Conservation (phyloP, 441 rosid species). For the Aquilaria agallochum region DNA sequence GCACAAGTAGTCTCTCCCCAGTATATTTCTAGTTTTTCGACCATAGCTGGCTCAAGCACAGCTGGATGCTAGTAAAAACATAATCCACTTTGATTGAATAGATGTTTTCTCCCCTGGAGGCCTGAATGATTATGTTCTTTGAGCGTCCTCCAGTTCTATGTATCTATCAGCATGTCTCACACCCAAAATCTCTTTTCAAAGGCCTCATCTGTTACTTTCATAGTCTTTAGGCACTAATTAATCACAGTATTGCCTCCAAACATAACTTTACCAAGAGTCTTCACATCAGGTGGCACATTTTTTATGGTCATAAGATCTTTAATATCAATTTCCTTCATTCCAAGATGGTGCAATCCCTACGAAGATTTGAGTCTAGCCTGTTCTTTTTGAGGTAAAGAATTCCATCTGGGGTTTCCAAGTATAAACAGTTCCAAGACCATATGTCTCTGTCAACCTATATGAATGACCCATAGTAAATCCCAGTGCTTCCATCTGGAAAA, state of each 20-base stretch:
- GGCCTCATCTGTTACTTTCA: constrained; percentile 10
- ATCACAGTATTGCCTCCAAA: constrained; percentile 19
- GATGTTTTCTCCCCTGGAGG: constrained; percentile 19
- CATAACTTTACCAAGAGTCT: constrained; percentile 19
- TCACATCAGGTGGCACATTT: constrained; percentile 16
- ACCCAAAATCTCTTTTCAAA: constrained; percentile 18
- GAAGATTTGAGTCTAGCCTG: constrained; percentile 13
- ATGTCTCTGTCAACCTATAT: constrained; percentile 19
- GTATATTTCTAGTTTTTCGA: constrained; percentile 16
- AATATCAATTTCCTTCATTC: constrained; percentile 17
- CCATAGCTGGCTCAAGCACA: constrained; percentile 20
- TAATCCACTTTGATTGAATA: constrained; percentile 19
- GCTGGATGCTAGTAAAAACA: constrained; percentile 13
- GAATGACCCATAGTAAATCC: constrained; percentile 13
- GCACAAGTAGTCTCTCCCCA: constrained; percentile 22
- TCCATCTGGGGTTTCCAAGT: constrained; percentile 22
- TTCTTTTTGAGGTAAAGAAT: constrained; percentile 10
- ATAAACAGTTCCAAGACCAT: constrained; percentile 17
- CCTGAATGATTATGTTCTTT: constrained; percentile 13
- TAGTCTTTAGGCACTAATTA: constrained; percentile 14
- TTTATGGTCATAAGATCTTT: constrained; percentile 19
- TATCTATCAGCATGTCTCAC: constrained; percentile 18
- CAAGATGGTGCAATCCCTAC: constrained; percentile 18
- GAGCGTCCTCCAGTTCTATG: constrained; percentile 19
- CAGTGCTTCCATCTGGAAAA: constrained; percentile 13